Evolutionary conservation across 768 basidiomycete genomes (phyloP), one percentile per base, ranked within the genome.

Genomic region (Leccinum variicolor): DNA sequence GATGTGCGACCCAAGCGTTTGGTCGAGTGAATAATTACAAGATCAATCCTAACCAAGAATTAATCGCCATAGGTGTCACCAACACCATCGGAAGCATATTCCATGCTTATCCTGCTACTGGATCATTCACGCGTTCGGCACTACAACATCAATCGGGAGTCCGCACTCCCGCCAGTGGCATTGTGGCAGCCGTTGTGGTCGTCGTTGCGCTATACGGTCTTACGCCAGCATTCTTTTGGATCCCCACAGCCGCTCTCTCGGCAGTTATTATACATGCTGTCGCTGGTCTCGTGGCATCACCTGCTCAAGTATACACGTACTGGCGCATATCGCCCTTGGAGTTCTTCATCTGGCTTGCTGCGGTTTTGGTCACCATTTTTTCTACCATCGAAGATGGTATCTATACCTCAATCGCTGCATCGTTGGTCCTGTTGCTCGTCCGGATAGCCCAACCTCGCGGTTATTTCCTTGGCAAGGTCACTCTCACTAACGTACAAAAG

Each of bases 111-210:
- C 95, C 97, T 9, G 92, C 96, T 0, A 99, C 97, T 13, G 97
- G 97, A 2, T 98, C 95, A 1, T 99, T 99, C 82, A 97, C 95
- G 39, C 90, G 97, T n/a, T 91, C 94, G 3, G 97, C 97, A 2
- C 78, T 99, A 68, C 94, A 97, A 74, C 86, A 91, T 29, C 98
- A 96, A 73, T 95, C 92, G 0, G 97, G 97, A 50, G 96, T 98
- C n/a, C 85, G 96, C 53, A 98, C 97, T 3, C 97, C 97, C 8
- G 80, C 87, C 10, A 94, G 91, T 11, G 97, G 97, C 56, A 80
- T 94, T 57, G 69, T 90, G 63, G 89, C 93, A 21, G 88, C 92
- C 26, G 71, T 96, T 36, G 86, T 95, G 47, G 96, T 98, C 63
- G 81, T 98, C 56, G 87, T 98, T 57, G 94, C 97, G 0, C 76